Conservation (phyloP, 2,329 filamentous ascomycete species). For the Colletotrichum neosansevieriae region DNA sequence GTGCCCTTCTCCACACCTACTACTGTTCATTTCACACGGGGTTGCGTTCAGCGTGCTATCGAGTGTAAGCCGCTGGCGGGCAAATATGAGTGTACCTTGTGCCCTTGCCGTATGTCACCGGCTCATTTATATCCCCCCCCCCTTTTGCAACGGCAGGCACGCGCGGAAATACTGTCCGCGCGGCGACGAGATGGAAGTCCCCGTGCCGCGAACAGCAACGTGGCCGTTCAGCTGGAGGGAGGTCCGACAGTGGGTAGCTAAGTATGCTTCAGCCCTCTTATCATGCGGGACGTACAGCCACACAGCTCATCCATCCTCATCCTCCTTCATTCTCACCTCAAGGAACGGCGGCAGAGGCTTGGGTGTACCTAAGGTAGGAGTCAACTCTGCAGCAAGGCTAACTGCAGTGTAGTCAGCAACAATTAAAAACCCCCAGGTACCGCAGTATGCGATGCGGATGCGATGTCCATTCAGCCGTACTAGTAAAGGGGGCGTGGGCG, state of each 20-base stretch:
- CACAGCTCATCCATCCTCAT: background rate
- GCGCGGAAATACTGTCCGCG: too few relatives aligned
- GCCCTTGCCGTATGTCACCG: too few relatives aligned
- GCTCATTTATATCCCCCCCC: background rate
- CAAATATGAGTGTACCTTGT: too few relatives aligned
- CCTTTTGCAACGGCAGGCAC: background rate
- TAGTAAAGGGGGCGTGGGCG: too few relatives aligned
- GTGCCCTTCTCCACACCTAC: background rate
- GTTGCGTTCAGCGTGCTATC: too few relatives aligned
- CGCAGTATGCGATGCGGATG: constrained; percentile 20
- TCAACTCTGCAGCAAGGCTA: constrained; percentile 3
- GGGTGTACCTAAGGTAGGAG: constrained; percentile 24
- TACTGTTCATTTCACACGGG: too few relatives aligned
- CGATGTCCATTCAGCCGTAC: constrained; percentile 17
- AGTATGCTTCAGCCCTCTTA: background rate
- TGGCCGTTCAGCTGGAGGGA: background rate
- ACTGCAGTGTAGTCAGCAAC: too few relatives aligned
- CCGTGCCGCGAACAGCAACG: too few relatives aligned
- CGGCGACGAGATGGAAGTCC: too few relatives aligned
- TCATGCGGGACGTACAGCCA: background rate
- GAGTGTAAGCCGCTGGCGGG: too few relatives aligned
- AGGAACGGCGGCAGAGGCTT: background rate
- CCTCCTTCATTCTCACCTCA: too few relatives aligned
- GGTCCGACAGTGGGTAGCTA: background rate
- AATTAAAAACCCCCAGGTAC: too few relatives aligned